Evolutionary conservation across 2,329 filamentous ascomycete species (phyloP).

Genomic region (Monilinia fructicola): DNA sequence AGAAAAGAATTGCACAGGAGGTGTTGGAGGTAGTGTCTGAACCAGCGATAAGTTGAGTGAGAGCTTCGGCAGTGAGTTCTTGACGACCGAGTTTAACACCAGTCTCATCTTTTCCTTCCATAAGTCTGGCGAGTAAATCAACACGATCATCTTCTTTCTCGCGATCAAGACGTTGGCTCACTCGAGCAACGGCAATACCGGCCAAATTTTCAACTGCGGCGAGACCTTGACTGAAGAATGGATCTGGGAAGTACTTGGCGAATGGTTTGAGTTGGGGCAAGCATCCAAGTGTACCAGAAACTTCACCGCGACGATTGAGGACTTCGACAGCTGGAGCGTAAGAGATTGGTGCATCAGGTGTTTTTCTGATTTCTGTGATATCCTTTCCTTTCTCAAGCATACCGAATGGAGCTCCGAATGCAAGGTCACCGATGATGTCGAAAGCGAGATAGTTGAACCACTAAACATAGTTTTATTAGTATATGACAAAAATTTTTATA

Average conservation of each 20-base stretch:
- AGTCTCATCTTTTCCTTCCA: slow-evolving; percentile 80
- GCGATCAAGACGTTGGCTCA: slow-evolving; percentile 72
- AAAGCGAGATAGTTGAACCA: slow-evolving; percentile 73
- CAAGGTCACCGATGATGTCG: slow-evolving; percentile 56
- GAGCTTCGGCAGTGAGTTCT: slow-evolving; percentile 82
- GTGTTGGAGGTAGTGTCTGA: slow-evolving; percentile 78
- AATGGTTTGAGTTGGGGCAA: slow-evolving; percentile 73
- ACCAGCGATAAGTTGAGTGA: slow-evolving; percentile 83
- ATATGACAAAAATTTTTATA: background rate
- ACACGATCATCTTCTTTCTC: slow-evolving; percentile 65
- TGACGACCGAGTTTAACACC: slow-evolving; percentile 72
- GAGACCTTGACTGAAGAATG: slow-evolving; percentile 75
- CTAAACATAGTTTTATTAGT: slow-evolving; percentile 6
- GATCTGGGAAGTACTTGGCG: slow-evolving; percentile 75
- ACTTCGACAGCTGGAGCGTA: slow-evolving; percentile 83
- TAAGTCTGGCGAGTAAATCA: slow-evolving; percentile 77
- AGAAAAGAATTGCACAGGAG: slow-evolving; percentile 79
- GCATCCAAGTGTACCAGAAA: slow-evolving; percentile 76
- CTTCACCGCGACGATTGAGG: slow-evolving; percentile 82
- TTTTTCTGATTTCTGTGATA: slow-evolving; percentile 68
- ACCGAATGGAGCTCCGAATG: slow-evolving; percentile 75
- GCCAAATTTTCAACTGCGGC: slow-evolving; percentile 76
- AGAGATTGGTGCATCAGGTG: slow-evolving; percentile 59
- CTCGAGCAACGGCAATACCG: slow-evolving; percentile 82
- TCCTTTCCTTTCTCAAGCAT: slow-evolving; percentile 81